These are phyloP conservation scores for Mucor mucedo DNA, from an alignment of 371 early-diverging fungal species.

Conservation along the genomic window DNA sequence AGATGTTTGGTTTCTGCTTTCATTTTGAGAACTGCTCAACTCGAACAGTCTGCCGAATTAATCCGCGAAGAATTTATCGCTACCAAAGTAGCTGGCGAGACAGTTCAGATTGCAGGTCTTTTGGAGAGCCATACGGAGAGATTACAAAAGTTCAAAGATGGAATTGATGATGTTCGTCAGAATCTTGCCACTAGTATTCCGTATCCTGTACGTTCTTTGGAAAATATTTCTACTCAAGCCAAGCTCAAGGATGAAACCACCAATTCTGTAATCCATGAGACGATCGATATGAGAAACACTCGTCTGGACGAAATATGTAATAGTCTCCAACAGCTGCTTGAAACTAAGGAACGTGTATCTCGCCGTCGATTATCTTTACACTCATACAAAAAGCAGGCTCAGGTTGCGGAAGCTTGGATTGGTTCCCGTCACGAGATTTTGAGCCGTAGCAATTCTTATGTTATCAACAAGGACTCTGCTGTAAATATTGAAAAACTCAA, in stretches of 20 bases:
- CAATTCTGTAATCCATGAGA: slow-evolving; percentile 44
- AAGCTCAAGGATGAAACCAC: slow-evolving; percentile 43
- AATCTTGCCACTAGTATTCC: slow-evolving; percentile 34
- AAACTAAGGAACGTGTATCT: slow-evolving; percentile 46
- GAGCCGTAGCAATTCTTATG: slow-evolving; percentile 14
- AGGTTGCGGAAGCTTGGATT: slow-evolving; percentile 42
- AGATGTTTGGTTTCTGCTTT: slow-evolving; percentile 43
- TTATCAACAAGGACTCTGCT: neutral
- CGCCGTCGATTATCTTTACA: slow-evolving; percentile 39
- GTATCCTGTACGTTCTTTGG: slow-evolving; percentile 35
- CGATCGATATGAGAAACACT: slow-evolving; percentile 31
- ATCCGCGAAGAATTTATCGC: slow-evolving; percentile 52
- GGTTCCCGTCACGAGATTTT: slow-evolving; percentile 23
- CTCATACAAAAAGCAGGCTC: slow-evolving; percentile 37
- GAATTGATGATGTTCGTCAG: slow-evolving; percentile 39
- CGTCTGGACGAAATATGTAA: slow-evolving; percentile 38
- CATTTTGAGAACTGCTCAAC: slow-evolving; percentile 35
- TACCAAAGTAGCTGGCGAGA: slow-evolving; percentile 13
- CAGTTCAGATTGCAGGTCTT: slow-evolving; percentile 8
- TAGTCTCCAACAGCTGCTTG: slow-evolving; percentile 37
- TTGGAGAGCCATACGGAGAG: slow-evolving; percentile 29
- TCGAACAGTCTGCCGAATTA: slow-evolving; percentile 49
- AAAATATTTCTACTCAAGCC: slow-evolving; percentile 24
- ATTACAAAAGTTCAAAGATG: slow-evolving; percentile 36
- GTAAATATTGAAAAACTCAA: slow-evolving; percentile 27